Evolutionary conservation across 805 yeast genomes (phyloP), one percentile per base, ranked within the genome.

Genomic region (Cyberlindnera mrakii): DNA sequence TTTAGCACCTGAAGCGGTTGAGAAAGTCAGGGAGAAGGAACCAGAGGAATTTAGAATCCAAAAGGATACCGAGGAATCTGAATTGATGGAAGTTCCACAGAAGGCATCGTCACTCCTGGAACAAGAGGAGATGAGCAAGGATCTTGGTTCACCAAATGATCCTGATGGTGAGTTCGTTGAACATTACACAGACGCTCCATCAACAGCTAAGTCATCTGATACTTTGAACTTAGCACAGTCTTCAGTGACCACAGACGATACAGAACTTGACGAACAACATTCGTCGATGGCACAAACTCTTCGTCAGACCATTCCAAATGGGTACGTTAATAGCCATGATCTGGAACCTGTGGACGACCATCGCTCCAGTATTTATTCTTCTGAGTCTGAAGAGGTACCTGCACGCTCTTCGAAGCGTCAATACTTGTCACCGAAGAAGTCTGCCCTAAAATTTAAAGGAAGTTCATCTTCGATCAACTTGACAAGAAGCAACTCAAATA

Each of bases 271-370:
- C 6, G 57, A 35, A 20, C 29, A 41, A 6, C 38, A 35, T 8
- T 14, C 25, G 13, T 35, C 45, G 29, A 70, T 74, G 72, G 80
- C 80, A 5, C 72, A 72, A 43, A 70, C 71, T 40, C 48, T 74
- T 17, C 67, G 78, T 41, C 65, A 74, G 5, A 65, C 66, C 0
- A 63, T 68, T 37, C 65, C 68, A 20, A 50, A 47, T 2, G 36
- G 44, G 2, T 44, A 44, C n/a, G 45, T 43, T 16, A 50, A 45
- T 40, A 39, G 45, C 33, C 39, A 33, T 13, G 45, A 14, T 30
- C 33, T n/a, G 16, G 27, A 23, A 23, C 27, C 4, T 17, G 23
- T 18, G n/a, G 40, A 30, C 30, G 40, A 39, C 25, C 30, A 39
- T 13, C 38, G 37, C 33, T 41, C 46, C 39, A 48, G 52, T 30